phyloP scores from a whole-genome alignment of 2,329 filamentous ascomycete genomes.

The Cucurbitaria berberidis region DNA sequence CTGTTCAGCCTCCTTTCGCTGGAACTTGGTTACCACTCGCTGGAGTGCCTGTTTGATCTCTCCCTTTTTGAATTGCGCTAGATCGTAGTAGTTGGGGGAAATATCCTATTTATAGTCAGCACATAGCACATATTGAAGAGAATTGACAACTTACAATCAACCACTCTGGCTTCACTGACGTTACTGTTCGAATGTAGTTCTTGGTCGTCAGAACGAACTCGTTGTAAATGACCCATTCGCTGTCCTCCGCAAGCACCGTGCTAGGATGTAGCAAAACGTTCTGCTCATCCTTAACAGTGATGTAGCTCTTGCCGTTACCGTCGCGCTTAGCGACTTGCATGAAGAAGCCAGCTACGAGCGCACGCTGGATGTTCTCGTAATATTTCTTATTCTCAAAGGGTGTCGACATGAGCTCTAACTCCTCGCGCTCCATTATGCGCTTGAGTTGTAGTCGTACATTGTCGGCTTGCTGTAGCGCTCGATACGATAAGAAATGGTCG shows the following conservation, averaged over 20 bases:
- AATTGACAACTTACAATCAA: constrained; percentile 69
- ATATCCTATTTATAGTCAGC: constrained; percentile 70
- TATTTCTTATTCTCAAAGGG: constrained; percentile 95
- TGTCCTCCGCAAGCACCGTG: constrained; percentile 85
- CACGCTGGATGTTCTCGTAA: constrained; percentile 94
- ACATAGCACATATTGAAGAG: not conserved
- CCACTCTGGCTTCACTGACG: constrained; percentile 92
- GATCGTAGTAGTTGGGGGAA: constrained; percentile 89
- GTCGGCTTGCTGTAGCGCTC: constrained; percentile 89
- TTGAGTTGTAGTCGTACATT: constrained; percentile 91
- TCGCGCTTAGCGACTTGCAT: constrained; percentile 99
- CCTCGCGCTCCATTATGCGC: constrained; percentile 94
- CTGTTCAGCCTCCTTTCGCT: constrained; percentile 55
- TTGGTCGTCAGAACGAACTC: constrained; percentile 98
- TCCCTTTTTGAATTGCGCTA: constrained; percentile 80
- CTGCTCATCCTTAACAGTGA: constrained; percentile 96
- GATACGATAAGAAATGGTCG: constrained; percentile 90
- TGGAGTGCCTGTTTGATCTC: constrained; percentile 76
- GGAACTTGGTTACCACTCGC: constrained; percentile 61
- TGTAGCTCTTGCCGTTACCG: constrained; percentile 84
- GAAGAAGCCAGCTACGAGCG: constrained; percentile 94
- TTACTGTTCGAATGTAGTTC: constrained; percentile 96
- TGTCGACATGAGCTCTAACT: constrained; percentile 84
- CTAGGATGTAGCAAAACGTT: constrained; percentile 91
- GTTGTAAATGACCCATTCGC: constrained; percentile 97